Conservation (phyloP, 192 early-diverging fungal species). For the Coemansia sp. region DNA sequence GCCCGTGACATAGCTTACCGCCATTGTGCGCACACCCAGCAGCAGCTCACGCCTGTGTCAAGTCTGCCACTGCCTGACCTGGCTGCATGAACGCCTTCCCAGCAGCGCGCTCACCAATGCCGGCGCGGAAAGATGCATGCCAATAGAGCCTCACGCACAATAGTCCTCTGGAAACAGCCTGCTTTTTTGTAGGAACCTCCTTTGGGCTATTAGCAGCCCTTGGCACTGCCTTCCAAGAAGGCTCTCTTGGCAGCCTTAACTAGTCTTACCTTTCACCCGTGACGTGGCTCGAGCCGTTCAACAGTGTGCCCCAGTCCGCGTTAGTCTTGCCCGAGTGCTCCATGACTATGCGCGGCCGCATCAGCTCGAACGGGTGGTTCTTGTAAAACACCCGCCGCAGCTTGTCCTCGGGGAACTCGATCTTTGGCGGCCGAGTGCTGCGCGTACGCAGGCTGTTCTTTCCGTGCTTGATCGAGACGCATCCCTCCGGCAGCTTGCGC, state of each 20-base stretch:
- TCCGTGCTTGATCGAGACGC: conserved; percentile 39
- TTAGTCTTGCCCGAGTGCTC: conserved; percentile 57
- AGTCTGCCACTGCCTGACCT: no score
- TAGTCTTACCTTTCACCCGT: conserved; percentile 80
- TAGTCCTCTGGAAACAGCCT: no score
- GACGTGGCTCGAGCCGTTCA: conserved; percentile 52
- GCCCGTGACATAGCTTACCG: no score
- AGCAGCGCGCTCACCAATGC: no score
- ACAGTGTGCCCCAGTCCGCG: conserved; percentile 55
- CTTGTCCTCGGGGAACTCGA: conserved; percentile 86
- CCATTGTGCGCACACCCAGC: no score
- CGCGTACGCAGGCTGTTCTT: conserved; percentile 59
- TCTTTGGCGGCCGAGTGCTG: conserved; percentile 61
- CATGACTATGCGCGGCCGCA: conserved; percentile 64
- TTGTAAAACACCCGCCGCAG: conserved; percentile 83
- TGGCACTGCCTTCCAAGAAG: neutral
- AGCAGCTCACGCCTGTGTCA: no score
- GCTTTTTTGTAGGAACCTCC: no score
- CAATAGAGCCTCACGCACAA: no score
- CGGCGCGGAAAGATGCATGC: no score
- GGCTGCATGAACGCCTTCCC: no score
- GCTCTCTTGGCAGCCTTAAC: neutral
- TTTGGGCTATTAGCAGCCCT: no score
- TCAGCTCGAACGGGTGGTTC: conserved; percentile 90
- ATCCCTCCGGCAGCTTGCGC: conserved; percentile 32